Percentiles rank a stretch among this genome's conserved stretches.
Evolutionary conservation across 2,329 filamentous ascomycete species (phyloP).

Genomic region (Phaeosphaeriaceae sp.): DNA sequence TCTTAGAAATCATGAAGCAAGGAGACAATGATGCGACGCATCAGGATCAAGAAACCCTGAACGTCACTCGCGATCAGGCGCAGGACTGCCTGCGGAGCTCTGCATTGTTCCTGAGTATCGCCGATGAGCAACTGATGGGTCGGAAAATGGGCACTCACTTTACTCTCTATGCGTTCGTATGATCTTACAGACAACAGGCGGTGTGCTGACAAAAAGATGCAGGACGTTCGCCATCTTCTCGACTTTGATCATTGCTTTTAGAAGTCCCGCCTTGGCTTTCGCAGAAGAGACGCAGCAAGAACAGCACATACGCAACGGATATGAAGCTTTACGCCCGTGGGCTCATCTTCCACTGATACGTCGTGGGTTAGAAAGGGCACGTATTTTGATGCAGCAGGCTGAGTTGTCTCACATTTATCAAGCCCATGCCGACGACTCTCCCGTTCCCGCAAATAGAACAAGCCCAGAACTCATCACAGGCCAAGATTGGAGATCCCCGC

Average conservation of each 20-base stretch:
- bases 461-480: slow-evolving; percentile 10
- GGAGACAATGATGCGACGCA: slow-evolving; percentile 15
- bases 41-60: slow-evolving; percentile 21
- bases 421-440: slow-evolving; percentile 12
- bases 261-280: slow-evolving; percentile 25
- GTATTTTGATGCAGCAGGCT: slow-evolving; percentile 29
- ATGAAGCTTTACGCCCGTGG: slow-evolving; percentile 30
- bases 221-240: slow-evolving; percentile 30
- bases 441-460: slow-evolving; percentile 1
- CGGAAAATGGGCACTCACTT: slow-evolving; percentile 34
- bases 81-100: slow-evolving; percentile 24
- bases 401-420: slow-evolving; percentile 22
- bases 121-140: slow-evolving; percentile 33
- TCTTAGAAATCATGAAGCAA: slow-evolving; percentile 33
- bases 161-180: slow-evolving; percentile 27
- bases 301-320: slow-evolving; percentile 32
- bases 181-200: neutral
- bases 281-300: slow-evolving; percentile 29
- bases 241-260: slow-evolving; percentile 28
- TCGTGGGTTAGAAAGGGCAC: slow-evolving; percentile 26
- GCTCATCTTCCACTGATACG: slow-evolving; percentile 27
- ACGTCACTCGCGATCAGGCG: slow-evolving; percentile 27
- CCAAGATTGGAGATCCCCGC: slow-evolving; percentile 11
- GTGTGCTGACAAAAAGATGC: neutral
- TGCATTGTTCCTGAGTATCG: slow-evolving; percentile 25